Base-by-base conservation (phyloP, 2,329 filamentous ascomycete genomes). In the Colletotrichum gigasporum region DNA sequence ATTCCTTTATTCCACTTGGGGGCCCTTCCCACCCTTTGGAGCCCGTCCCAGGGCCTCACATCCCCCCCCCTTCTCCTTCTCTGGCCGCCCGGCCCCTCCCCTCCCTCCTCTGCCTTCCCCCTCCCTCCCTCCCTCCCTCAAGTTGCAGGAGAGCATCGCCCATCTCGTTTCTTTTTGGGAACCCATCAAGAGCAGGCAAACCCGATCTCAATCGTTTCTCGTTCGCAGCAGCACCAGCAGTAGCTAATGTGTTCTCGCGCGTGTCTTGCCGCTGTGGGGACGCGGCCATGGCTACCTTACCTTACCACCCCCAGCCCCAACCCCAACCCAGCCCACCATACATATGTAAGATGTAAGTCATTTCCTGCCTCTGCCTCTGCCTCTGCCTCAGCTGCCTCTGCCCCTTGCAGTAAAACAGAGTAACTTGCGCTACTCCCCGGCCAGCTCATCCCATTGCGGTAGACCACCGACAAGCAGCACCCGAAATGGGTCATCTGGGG, bases 281-380 rank as follows among this genome's bases (percentile, higher is more conserved):
- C 48, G 32, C 30, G 39, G n/a, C 39, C n/a, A 63, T 48, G 39
- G 42, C 39, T 39, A 44, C 20, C 28, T n/a, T n/a, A 34, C 16
- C 45, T n/a, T n/a, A 28, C 41, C 39, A 47, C 54, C 20, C 26
- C 41, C 54, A 47, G 8, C 32, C 28, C 32, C 47, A 34, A n/a
- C 35, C 28, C 39, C 26, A 34, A 16, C 50, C 34, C 42, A 34
- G 30, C 30, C 50, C 26, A 54, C 22, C 44, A 30, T 45, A 60
- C 57, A 63, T 53, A 67, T 67, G 63, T 66, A 66, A 64, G 63
- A 67, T 67, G 63, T 66, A 66, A 64, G 63, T 66, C 66, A 67
- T 66, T 28, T n/a, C 35, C 10, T 41, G 14, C 28, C 41, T 35
- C 57, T 41, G 48, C 34, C 32, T 34, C 48, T 42, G 5, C 14